A percentile compares a stretch with the other conserved stretches of the same genome.
These are phyloP conservation scores for Tylopilus cervinicoccineus DNA, from an alignment of 768 basidiomycete species.

Conservation along the genomic window DNA sequence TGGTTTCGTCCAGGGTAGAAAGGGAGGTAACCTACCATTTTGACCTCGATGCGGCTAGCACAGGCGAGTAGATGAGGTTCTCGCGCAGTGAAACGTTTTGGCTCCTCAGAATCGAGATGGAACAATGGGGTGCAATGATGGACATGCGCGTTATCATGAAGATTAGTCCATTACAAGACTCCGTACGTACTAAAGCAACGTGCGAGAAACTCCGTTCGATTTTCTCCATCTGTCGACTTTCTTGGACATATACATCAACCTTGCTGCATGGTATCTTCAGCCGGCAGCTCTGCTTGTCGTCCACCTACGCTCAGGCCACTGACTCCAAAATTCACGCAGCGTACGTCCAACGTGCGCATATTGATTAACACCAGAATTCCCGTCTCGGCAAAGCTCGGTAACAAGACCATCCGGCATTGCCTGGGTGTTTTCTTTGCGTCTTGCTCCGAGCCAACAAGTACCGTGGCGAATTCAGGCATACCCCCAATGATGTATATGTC, in stretches of 20 bases:
- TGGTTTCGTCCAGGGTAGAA: no score
- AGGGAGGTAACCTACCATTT: no score
- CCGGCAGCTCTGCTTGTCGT: slow-evolving; percentile 1
- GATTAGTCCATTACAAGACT: no score
- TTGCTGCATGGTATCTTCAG: slow-evolving; percentile 23
- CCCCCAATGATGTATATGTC: slow-evolving; percentile 92
- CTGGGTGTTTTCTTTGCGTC: slow-evolving; percentile 27
- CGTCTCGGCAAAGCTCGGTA: slow-evolving; percentile 78
- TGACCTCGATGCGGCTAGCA: no score
- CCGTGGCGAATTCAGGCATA: slow-evolving; percentile 79
- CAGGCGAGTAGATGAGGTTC: no score
- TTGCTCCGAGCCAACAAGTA: slow-evolving; percentile 46
- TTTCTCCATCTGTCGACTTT: no score
- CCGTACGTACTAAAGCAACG: no score
- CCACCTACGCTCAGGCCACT: slow-evolving; percentile 29
- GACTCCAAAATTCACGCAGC: slow-evolving; percentile 53
- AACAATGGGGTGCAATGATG: no score
- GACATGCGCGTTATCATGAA: no score
- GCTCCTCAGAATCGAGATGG: no score
- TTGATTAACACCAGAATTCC: slow-evolving; percentile 80
- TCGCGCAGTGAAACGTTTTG: no score
- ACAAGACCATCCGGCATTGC: slow-evolving; percentile 68
- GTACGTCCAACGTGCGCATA: slow-evolving; percentile 69
- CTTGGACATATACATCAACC: slow-evolving; percentile 14
- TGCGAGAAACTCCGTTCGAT: no score